These are phyloP conservation scores for Malus hybrid DNA, from an alignment of 331 rosid genomes.

Conservation along the genomic window DNA sequence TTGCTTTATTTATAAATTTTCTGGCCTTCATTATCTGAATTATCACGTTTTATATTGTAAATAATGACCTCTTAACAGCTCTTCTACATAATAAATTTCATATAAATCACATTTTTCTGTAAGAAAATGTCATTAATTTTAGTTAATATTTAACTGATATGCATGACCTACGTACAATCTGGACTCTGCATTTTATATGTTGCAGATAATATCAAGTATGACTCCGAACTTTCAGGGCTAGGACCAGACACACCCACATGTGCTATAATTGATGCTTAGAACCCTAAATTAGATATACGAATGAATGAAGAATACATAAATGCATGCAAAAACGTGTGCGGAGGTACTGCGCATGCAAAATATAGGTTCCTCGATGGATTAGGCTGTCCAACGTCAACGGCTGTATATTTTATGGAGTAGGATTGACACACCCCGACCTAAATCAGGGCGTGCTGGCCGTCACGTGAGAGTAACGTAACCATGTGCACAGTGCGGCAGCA, in stretches of 20 bases:
- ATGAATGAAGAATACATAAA: background rate
- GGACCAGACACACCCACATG: background rate
- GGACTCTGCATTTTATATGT: background rate
- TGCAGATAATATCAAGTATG: background rate
- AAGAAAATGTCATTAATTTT: background rate
- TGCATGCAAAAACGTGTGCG: background rate
- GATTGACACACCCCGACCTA: too few relatives aligned
- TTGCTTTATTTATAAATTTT: background rate
- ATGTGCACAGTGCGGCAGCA: too few relatives aligned
- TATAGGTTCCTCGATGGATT: too few relatives aligned
- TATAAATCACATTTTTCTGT: background rate
- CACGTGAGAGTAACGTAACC: too few relatives aligned
- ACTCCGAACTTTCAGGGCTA: background rate
- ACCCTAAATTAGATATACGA: background rate
- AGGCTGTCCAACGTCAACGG: too few relatives aligned
- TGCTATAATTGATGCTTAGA: background rate
- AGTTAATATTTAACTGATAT: background rate
- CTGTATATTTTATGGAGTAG: too few relatives aligned
- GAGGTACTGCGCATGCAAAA: too few relatives aligned
- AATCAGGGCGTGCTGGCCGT: too few relatives aligned
- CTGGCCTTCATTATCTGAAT: background rate
- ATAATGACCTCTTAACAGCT: background rate
- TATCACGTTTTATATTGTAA: background rate
- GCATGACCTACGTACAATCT: background rate
- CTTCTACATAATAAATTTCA: background rate